phyloP scores from a whole-genome alignment of 1,284 basidiomycete species.

The Irpex sp. region DNA sequence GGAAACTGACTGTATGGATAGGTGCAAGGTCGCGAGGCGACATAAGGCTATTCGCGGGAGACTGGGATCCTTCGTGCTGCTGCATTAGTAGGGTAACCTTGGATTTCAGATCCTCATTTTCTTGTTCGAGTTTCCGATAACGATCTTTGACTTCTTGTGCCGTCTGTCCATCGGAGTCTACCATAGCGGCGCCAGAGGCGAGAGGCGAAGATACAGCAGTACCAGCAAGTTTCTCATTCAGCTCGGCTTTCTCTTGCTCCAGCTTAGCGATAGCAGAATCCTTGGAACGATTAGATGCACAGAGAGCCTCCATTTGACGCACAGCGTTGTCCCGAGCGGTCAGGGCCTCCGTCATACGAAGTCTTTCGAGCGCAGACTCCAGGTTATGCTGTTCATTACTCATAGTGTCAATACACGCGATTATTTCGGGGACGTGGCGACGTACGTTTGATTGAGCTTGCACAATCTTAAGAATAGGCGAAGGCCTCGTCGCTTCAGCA shows the following conservation, averaged over 20 bases:
- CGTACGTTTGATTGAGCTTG: background rate
- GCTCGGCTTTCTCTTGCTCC: slow-evolving; percentile 35
- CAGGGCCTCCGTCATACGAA: slow-evolving; percentile 55
- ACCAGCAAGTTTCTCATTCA: slow-evolving; percentile 23
- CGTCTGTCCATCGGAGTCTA: background rate
- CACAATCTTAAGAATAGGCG: background rate
- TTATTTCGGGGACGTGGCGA: background rate
- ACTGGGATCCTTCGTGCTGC: background rate
- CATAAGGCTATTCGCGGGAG: background rate
- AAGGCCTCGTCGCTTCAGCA: background rate
- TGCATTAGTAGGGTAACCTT: slow-evolving; percentile 22
- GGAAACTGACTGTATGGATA: too few species aligned
- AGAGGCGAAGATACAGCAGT: background rate
- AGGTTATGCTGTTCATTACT: background rate
- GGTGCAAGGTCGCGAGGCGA: too few species aligned
- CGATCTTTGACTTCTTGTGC: slow-evolving; percentile 24
- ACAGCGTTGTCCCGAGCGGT: slow-evolving; percentile 64
- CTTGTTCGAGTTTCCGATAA: slow-evolving; percentile 29
- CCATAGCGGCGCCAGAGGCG: too few species aligned
- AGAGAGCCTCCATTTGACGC: slow-evolving; percentile 56
- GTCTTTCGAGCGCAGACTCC: slow-evolving; percentile 36
- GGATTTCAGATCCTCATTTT: slow-evolving; percentile 36
- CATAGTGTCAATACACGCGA: too few species aligned
- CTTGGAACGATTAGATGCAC: slow-evolving; percentile 59
- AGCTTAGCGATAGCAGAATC: slow-evolving; percentile 45